Conservation (phyloP, 1,284 basidiomycete genomes). For the Leccinum glutinopallens region DNA sequence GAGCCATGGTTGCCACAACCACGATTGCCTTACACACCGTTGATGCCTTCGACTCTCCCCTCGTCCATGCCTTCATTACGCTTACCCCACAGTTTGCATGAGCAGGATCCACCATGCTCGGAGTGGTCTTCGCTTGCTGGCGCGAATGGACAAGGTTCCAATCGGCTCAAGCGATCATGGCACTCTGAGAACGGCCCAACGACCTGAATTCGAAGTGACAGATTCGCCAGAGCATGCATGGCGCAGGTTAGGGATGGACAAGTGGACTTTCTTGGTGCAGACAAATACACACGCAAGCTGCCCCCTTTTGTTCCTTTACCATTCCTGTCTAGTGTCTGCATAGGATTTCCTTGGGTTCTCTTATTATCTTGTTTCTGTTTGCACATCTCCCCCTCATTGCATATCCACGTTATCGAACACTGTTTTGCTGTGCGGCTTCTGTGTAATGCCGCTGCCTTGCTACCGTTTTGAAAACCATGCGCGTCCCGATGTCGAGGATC, state of each 20-base stretch:
- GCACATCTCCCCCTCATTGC: conserved; percentile 8
- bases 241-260: neutral
- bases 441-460: conserved; percentile 10
- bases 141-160: conserved; percentile 29
- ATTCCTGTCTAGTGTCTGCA: neutral
- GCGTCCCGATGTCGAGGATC: neutral
- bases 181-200: conserved; percentile 26
- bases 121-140: conserved; percentile 36
- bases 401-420: conserved; percentile 1
- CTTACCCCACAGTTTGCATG: conserved; percentile 23
- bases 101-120: conserved; percentile 25
- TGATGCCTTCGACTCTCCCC: conserved; percentile 13
- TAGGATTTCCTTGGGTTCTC: conserved; percentile 2
- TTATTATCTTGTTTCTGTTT: conserved; percentile 8
- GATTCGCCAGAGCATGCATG: neutral
- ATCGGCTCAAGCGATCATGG: conserved; percentile 33
- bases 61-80: conserved; percentile 4
- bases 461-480: neutral
- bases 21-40: conserved; percentile 12
- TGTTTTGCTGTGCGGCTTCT: conserved; percentile 4
- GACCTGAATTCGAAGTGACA: conserved; percentile 9
- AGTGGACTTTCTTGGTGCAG: neutral
- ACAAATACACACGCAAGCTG: conserved; percentile 1
- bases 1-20: conserved; percentile 5
- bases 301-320: neutral